Percentiles rank a stretch among this genome's conserved stretches.
Evolutionary conservation across 2,329 filamentous ascomycete species (phyloP).

Genomic region (Aspergillus nomiae): DNA sequence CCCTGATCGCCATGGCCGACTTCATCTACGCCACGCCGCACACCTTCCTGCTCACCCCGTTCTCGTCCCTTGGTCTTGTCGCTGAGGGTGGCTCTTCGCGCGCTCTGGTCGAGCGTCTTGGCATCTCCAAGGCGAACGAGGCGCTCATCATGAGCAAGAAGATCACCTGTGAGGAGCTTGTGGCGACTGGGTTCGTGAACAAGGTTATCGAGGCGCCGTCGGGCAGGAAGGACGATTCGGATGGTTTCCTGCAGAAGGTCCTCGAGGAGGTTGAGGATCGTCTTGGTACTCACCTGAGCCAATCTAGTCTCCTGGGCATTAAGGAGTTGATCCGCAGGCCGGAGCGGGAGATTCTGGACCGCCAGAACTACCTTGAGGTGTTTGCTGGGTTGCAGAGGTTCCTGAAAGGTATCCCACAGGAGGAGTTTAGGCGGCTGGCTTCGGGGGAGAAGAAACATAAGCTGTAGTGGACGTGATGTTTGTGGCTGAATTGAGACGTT

Average conservation of each 20-base stretch:
- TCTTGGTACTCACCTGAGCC: conserved; percentile 76
- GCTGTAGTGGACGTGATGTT: conserved; percentile 54
- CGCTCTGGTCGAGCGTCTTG: conserved; percentile 78
- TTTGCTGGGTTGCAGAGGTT: conserved; percentile 85
- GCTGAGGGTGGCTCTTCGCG: conserved; percentile 81
- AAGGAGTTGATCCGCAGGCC: conserved; percentile 80
- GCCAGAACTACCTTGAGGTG: conserved; percentile 79
- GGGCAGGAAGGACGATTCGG: conserved; percentile 62
- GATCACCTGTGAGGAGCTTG: conserved; percentile 72
- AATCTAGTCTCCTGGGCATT: conserved; percentile 77
- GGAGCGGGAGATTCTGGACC: conserved; percentile 71
- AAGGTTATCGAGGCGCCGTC: conserved; percentile 67
- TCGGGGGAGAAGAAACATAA: conserved; percentile 93
- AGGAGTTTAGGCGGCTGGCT: conserved; percentile 84
- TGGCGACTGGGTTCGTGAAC: conserved; percentile 80
- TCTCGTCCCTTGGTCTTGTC: conserved; percentile 85
- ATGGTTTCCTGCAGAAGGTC: conserved; percentile 70
- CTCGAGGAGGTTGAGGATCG: conserved; percentile 78
- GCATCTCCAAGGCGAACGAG: conserved; percentile 82
- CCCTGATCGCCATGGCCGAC: conserved; percentile 79
- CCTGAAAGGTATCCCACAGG: conserved; percentile 75
- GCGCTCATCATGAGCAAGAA: conserved; percentile 87
- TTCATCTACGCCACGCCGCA: conserved; percentile 86
- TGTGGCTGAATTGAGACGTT: background rate
- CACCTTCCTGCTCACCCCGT: conserved; percentile 86